phyloP scores from a whole-genome alignment of 2,329 filamentous ascomycete species.

The Penicillium corylophilum region DNA sequence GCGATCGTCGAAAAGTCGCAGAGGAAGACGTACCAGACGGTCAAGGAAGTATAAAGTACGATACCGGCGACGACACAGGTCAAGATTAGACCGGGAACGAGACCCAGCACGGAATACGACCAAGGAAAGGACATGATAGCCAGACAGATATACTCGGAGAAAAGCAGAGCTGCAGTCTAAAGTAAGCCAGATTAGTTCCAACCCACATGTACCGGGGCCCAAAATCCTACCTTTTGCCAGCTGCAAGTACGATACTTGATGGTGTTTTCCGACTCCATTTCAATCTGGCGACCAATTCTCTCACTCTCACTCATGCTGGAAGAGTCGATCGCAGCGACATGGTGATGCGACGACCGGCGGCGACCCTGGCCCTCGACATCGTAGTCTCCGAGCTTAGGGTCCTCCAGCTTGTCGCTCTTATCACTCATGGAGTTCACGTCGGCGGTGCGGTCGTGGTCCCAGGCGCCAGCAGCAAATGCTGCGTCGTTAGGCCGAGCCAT shows the following conservation, averaged over 20 bases:
- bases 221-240: conserved; percentile 72
- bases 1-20: neutral
- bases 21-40: conserved; percentile 54
- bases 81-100: conserved; percentile 82
- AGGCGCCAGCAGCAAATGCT: conserved; percentile 11
- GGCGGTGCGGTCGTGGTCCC: conserved; percentile 20
- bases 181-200: conserved; percentile 4
- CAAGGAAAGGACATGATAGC: conserved; percentile 94
- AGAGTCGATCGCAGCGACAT: conserved; percentile 27
- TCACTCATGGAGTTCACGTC: conserved; percentile 9
- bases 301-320: conserved; percentile 47
- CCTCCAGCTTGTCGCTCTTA: conserved; percentile 19
- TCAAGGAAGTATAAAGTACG: conserved; percentile 79
- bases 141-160: conserved; percentile 93
- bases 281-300: conserved; percentile 66
- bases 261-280: conserved; percentile 70
- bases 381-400: conserved; percentile 29
- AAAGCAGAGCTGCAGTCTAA: conserved; percentile 80
- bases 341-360: conserved; percentile 16
- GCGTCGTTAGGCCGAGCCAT: conserved; percentile 37
- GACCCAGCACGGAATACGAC: conserved; percentile 82
- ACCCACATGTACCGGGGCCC: neutral
- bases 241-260: conserved; percentile 93
- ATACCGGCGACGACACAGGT: conserved; percentile 74
- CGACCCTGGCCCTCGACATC: conserved; percentile 31